Conservation (phyloP, 176 grass and related monocot genomes). For the Neostapfia colusana region DNA sequence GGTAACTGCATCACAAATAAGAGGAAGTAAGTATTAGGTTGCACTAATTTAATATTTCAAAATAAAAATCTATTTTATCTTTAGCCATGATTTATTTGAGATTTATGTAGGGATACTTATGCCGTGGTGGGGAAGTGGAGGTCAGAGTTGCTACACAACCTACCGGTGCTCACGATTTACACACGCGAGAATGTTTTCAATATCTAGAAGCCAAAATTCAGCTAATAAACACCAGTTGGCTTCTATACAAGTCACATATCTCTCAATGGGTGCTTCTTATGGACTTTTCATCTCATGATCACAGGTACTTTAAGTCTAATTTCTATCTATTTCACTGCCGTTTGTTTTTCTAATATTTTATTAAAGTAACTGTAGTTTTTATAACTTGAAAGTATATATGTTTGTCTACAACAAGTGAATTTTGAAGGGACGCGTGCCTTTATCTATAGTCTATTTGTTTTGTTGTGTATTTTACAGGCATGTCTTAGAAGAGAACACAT, state of each 20-base stretch:
- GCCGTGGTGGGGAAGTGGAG: not conserved
- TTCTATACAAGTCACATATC: no score
- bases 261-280: not conserved
- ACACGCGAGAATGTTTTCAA: not conserved
- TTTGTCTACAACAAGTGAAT: not conserved
- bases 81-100: not conserved
- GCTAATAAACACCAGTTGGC: no score
- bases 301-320: no score
- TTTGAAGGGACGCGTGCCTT: not conserved
- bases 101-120: not conserved
- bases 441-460: no score
- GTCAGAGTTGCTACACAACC: not conserved
- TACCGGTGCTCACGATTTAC: not conserved
- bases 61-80: not conserved
- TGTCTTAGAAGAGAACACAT: no score
- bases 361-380: no score
- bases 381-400: no score
- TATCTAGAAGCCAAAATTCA: no score
- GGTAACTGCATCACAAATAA: not conserved
- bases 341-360: no score
- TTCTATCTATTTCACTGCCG: no score
- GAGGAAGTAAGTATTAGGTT: not conserved
- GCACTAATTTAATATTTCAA: not conserved
- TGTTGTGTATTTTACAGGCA: no score
- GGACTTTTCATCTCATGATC: no score